phyloP scores from a whole-genome alignment of 164 flowering plant species.

The Macadamia integrifolia region DNA sequence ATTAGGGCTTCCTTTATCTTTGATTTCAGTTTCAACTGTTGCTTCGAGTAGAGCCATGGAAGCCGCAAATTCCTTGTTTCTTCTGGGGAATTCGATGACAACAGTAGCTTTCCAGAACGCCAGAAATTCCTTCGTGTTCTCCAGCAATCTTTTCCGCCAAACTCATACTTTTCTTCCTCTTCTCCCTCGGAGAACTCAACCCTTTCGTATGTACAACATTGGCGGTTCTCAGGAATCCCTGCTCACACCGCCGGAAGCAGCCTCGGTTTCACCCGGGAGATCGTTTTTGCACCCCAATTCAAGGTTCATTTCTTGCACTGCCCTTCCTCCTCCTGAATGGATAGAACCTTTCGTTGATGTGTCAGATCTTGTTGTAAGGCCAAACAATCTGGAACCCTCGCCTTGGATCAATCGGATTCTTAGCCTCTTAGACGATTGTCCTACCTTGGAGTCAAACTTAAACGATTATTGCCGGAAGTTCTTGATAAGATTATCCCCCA shows the following conservation, averaged over 20 bases:
- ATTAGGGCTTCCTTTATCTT: too few relatives aligned
- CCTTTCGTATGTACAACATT: conserved; percentile 10
- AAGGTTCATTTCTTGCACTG: conserved; percentile 29
- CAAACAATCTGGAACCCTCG: conserved; percentile 40
- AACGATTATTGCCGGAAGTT: conserved; percentile 47
- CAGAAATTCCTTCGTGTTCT: too few relatives aligned
- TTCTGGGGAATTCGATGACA: too few relatives aligned
- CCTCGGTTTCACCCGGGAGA: background rate
- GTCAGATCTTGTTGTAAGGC: conserved; percentile 43
- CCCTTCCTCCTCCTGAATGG: conserved; percentile 84
- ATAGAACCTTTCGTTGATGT: conserved; percentile 57
- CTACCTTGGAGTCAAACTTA: conserved; percentile 48
- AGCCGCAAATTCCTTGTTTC: too few relatives aligned
- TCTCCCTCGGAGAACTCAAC: conserved; percentile 2
- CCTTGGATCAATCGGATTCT: conserved; percentile 67
- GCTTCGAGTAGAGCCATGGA: too few relatives aligned
- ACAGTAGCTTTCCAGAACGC: too few relatives aligned
- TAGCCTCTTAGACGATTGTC: conserved; percentile 39
- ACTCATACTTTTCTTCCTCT: too few relatives aligned
- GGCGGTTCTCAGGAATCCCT: conserved; percentile 7
- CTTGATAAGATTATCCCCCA: conserved; percentile 61
- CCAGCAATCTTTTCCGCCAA: too few relatives aligned
- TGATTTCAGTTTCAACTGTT: too few relatives aligned
- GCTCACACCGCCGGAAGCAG: background rate
- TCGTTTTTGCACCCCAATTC: conserved; percentile 7